Base-by-base conservation (phyloP, 257 asterid species). In the Nicotiana tabacum region DNA sequence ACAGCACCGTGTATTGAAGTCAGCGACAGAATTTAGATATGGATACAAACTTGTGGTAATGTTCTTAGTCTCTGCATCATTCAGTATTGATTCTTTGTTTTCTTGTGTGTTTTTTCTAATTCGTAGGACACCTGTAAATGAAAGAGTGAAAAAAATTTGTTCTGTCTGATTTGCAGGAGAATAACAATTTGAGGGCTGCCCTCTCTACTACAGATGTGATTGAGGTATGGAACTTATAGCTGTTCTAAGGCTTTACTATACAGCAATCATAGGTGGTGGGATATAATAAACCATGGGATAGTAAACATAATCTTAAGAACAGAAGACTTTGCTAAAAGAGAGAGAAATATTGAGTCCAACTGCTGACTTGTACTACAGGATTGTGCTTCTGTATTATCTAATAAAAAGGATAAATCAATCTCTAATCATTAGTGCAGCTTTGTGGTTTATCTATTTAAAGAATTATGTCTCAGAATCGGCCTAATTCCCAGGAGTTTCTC, bases 11-110 rank as follows among this genome's bases (percentile, higher is more conserved):
- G 91, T 90, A 6, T 83, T 96, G 87, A 94, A 95, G 66, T 87
- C 94, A 9, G 92, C 97, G 0, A 93, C 88, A 35, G 98, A 93
- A 46, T 96, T 96, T 83, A 88, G 93, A 90, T 96, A 96, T 83
- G 99, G 99, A 90, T 96, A 93, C 95, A 96, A 96, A 82, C 88
- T 96, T 84, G 98, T 96, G 43, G 99, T 96, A 94, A 90, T 87
- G 90, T 83, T 90, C 87, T 83, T 30, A n/a, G 21, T 83, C 87
- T 85, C 80, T 43, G 24, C 29, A 43, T 72, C 81, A 77, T 68
- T 65, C 24, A 62, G 18, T 24, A 9, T 18, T 56, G 53, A 7
- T 15, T 69, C 62, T 11, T 64, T 48, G 18, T 84, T 5, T 58
- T 29, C n/a, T 48, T 81, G 2, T 15, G 46, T 62, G 3, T 48